Base-by-base conservation (phyloP, 2,329 filamentous ascomycete species). In the Penicillium sp. region DNA sequence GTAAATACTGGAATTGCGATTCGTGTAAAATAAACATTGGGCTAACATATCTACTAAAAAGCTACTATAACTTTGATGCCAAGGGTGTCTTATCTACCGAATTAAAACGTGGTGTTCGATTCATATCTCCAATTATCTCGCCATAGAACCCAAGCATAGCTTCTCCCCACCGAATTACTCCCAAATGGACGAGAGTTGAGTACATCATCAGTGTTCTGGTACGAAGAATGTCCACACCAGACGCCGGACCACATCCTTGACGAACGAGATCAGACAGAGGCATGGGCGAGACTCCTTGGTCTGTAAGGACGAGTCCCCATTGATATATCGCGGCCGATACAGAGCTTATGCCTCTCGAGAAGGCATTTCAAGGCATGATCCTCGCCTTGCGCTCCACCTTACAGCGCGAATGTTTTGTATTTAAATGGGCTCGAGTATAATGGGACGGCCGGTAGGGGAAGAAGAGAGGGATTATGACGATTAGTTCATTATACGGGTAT, bases 351-450 rank as follows among this genome's bases (percentile, higher is more conserved):
- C 74, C 65, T 66, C 63, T 15, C 65, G 66, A 60, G 63, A 67
- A 71, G 69, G 72, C 75, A 77, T 78, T 78, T 80, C 78, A 81
- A 81, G 80, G 79, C 78, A 82, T 81, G 75, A 74, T 75, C 71
- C 81, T 82, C 80, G 78, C 80, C 80, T 82, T 80, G 79, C 75
- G 80, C 81, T 82, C 81, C 80, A 83, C 81, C 81, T 82, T 79
- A 75, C 79, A 78, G 78, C 76, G 80, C 80, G 80, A 81, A 79
- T 58, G 45, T 63, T 45, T 56, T 49, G 57, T 13, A 50, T 48
- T 45, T 50, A 56, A 26, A 62, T 49, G 9, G 47, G 41, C 21
- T 55, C 19, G 13, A 35, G 47, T 23, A 62, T 17, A 19, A 35
- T 48, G 45, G 57, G 13, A 52, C 35, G 52, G n/a, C 47, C 47